Evolutionary conservation across 208 protist species (phyloP), one percentile per base, ranked within the genome.

Genomic region (Leishmania amazonensis): DNA sequence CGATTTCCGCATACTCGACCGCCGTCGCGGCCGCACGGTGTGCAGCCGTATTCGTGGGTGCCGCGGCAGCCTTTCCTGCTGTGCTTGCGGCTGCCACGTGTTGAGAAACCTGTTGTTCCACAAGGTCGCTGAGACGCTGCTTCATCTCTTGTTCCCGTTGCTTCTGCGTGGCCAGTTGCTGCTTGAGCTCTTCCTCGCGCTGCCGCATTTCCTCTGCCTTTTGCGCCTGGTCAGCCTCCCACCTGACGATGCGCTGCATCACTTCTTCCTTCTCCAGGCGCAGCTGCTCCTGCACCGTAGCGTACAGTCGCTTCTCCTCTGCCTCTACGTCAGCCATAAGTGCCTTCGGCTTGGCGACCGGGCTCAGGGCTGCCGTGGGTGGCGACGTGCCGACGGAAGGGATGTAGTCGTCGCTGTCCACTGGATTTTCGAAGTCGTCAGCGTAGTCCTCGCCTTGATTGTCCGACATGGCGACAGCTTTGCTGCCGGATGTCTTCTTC

Each of bases 391-490:
- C 76, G 9, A 70, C 80, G 65, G 62, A 78, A 49, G 62, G 83
- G 67, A 85, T 90, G 72, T 90, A 87, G 75, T 96, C 90, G 74
- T 92, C 91, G 62, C 90, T 94, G 51, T 92, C 89, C 31, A 82
- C 40, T 38, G 74, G 70, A 51, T 81, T 80, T 45, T 86, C 76
- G 74, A 88, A 88, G 80, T 88, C 85, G 73, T 91, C 87, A 71
- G 81, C 82, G 81, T 91, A 87, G 78, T 87, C 78, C 1, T 87
- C 83, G 42, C 81, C 80, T 47, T 87, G 65, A 62, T 83, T 81
- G 49, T 76, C 76, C 38, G 72, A 78, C 0, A 74, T 76, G n/a
- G 60, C 78, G 3, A 42, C 51, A 51, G 57, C 73, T 65, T 83
- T 85, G 67, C 65, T 85, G 15, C 38, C 70, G 3, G 70, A 76